Percentiles rank a stretch among this genome's conserved stretches.
Evolutionary conservation across 140 eudicot species (phyloP).

Genomic region (Oenanthe javanica): DNA sequence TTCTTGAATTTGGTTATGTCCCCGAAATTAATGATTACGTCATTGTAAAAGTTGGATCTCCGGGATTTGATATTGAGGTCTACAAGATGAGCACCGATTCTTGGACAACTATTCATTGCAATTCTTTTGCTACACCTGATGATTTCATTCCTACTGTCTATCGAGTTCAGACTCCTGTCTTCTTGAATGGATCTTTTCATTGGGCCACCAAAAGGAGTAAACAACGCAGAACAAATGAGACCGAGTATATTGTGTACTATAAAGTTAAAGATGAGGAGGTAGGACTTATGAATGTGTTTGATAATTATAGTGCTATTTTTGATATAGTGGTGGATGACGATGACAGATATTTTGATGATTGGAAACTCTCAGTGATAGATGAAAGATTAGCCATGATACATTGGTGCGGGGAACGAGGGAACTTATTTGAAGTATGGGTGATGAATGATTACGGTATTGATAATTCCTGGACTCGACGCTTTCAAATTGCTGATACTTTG

Average conservation of each 20-base stretch:
- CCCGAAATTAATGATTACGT: neutral
- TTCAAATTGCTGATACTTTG: neutral
- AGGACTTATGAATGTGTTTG: neutral
- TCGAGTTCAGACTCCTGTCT: neutral
- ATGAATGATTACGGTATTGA: neutral
- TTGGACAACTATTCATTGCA: neutral
- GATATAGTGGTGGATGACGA: neutral
- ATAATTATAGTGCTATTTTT: neutral
- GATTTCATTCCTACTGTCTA: neutral
- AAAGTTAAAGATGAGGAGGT: neutral
- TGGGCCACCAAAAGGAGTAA: neutral
- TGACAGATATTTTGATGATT: too few species aligned
- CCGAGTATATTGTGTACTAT: neutral
- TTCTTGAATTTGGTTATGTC: neutral
- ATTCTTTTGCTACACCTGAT: too few species aligned
- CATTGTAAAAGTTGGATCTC: constrained; percentile 1
- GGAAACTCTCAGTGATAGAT: neutral
- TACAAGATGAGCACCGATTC: neutral
- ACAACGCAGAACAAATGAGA: too few species aligned
- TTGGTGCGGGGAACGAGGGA: neutral
- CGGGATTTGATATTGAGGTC: neutral
- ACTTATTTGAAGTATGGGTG: neutral
- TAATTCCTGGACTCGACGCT: neutral
- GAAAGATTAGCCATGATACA: neutral
- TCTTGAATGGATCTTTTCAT: neutral